phyloP scores from a whole-genome alignment of 2,329 filamentous ascomycete genomes.

The Xylariaceae sp. region DNA sequence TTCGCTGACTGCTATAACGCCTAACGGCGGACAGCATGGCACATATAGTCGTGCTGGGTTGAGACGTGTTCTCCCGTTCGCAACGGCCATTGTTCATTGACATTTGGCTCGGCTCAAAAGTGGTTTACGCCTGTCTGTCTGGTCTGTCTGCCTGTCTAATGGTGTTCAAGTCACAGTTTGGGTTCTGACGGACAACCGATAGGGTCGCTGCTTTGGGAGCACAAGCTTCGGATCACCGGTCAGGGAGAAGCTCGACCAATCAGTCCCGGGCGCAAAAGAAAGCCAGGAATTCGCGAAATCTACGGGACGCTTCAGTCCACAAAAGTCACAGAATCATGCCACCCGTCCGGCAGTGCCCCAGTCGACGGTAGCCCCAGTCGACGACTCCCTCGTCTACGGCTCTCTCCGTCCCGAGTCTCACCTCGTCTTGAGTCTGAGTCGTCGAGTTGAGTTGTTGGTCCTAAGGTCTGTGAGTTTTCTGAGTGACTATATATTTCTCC shows the following conservation, averaged over 20 bases:
- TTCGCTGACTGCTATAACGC: not conserved
- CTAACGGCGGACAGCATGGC: not conserved
- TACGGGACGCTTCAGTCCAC: not conserved
- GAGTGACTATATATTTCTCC: too few species aligned
- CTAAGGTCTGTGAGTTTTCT: not conserved
- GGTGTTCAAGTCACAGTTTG: not conserved
- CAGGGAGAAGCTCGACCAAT: not conserved
- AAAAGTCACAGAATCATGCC: not conserved
- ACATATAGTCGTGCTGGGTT: not conserved
- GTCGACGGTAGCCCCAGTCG: not conserved
- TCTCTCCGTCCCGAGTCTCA: not conserved
- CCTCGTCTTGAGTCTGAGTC: not conserved
- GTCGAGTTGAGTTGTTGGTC: not conserved
- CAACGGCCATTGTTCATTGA: not conserved
- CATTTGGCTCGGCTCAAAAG: not conserved
- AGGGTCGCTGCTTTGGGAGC: not conserved
- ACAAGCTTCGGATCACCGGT: conserved; percentile 1
- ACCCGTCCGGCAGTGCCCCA: not conserved
- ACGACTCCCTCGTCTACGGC: not conserved
- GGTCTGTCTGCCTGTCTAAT: not conserved
- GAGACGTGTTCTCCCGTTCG: not conserved
- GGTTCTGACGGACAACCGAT: not conserved
- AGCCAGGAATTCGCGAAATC: not conserved
- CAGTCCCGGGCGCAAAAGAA: not conserved
- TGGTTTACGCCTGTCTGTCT: not conserved